phyloP scores from a whole-genome alignment of 2,329 filamentous ascomycete genomes.

The Escovopsis sp. region DNA sequence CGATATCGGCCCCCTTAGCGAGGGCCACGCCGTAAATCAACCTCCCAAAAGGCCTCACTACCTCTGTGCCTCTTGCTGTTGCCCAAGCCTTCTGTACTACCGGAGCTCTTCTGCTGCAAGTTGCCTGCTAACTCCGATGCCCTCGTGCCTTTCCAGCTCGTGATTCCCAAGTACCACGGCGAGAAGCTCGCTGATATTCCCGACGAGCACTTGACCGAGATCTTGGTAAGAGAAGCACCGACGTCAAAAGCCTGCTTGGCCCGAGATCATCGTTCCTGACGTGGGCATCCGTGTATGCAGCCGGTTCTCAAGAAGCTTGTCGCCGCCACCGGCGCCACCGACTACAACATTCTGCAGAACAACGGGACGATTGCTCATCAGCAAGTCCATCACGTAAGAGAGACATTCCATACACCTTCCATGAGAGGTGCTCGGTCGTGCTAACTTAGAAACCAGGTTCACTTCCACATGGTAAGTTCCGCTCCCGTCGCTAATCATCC shows the following conservation, averaged over 20 bases:
- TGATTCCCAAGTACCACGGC: conserved; percentile 92
- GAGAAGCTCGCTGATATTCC: conserved; percentile 85
- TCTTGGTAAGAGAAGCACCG: conserved; percentile 45
- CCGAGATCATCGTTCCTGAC: background rate
- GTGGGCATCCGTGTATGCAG: conserved; percentile 8
- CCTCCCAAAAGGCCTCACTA: background rate
- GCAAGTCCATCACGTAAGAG: conserved; percentile 71
- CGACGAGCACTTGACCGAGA: conserved; percentile 69
- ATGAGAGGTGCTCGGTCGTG: background rate
- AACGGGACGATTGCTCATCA: conserved; percentile 89
- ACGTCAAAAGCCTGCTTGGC: background rate
- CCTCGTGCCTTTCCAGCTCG: conserved; percentile 44
- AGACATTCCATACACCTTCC: background rate
- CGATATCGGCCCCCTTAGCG: conserved; percentile 81
- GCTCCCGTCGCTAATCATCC: background rate
- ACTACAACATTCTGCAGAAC: conserved; percentile 96
- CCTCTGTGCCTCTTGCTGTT: too few species aligned
- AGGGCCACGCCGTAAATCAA: conserved; percentile 66
- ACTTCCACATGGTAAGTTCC: conserved; percentile 72
- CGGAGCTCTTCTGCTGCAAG: background rate
- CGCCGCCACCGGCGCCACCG: conserved; percentile 53
- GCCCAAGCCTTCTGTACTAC: background rate
- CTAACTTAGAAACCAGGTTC: conserved; percentile 40
- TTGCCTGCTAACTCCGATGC: background rate
- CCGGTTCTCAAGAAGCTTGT: conserved; percentile 67